Base-by-base conservation (phyloP, 2,329 filamentous ascomycete species). In the Laburnicola sp. region DNA sequence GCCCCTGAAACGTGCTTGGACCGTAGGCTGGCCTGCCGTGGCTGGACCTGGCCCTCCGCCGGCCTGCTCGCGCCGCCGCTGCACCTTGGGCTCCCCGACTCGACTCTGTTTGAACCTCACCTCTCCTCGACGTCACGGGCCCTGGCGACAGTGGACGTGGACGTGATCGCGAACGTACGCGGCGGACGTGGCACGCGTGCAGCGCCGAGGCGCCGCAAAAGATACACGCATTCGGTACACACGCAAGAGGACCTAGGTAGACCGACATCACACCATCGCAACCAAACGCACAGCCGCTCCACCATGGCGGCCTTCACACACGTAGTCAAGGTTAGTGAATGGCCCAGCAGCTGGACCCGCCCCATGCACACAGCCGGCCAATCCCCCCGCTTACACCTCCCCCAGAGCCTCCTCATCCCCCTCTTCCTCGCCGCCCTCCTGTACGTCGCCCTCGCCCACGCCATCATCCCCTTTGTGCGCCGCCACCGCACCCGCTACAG, bases 331-430 rank as follows among this genome's bases (percentile, higher is more conserved):
- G 70, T 71, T 48, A 44, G 63, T 34, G 9, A 8, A 26, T n/a
- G n/a, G n/a, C n/a, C n/a, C n/a, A n/a, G n/a, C 28, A 30, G 28
- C 28, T 30, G 28, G 10, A 30, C n/a, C n/a, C n/a, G n/a, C n/a
- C n/a, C n/a, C n/a, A n/a, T n/a, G n/a, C 3, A 25, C 26, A 7
- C 26, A 40, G 6, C 21, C 37, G 30, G 16, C 27, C 22, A 38
- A 48, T 21, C 30, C 47, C 27, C 38, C 30, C 11, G n/a, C 59
- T 61, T 48, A 64, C 58, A 45, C 43, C 35, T 22, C n/a, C 36
- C 35, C 34, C 58, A 79, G 76, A 72, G 70, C 42, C 65, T 78
- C 56, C 63, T 77, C 62, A 50, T 76, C n/a, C 77, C 77, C n/a
- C 72, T 75, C 57, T 59, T 76, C 58, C 67, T 76, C 56, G 73